Evolutionary conservation across 306 rosid genomes (phyloP).

Genomic region (Fragaria vesca): DNA sequence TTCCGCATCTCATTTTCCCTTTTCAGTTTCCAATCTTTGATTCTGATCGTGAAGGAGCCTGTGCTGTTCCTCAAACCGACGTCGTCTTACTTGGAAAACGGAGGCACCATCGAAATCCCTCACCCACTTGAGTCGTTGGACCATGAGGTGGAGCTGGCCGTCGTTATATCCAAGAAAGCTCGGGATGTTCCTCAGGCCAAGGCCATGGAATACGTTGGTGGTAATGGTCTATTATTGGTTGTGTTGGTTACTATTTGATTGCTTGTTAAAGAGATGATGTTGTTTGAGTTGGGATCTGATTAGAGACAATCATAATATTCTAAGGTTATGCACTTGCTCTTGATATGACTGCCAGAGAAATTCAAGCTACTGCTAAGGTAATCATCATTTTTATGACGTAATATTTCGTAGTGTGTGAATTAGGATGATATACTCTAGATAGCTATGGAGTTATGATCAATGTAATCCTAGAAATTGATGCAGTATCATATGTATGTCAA

Average conservation of each 20-base stretch:
- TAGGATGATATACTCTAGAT: background rate
- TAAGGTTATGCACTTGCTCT: constrained; percentile 93
- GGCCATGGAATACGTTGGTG: constrained; percentile 90
- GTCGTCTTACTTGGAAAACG: constrained; percentile 79
- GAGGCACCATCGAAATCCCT: constrained; percentile 91
- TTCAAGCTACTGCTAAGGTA: constrained; percentile 88
- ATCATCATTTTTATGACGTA: background rate
- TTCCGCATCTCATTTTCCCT: background rate
- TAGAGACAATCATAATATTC: constrained; percentile 17
- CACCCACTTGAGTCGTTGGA: constrained; percentile 72
- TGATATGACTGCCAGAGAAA: constrained; percentile 95
- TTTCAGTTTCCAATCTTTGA: background rate
- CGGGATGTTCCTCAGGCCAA: constrained; percentile 77
- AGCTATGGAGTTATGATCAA: background rate
- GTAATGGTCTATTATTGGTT: constrained; percentile 22
- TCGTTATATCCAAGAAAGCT: constrained; percentile 70
- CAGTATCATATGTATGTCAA: background rate
- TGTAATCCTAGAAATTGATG: background rate
- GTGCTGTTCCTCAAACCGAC: constrained; percentile 89
- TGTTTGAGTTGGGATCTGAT: constrained; percentile 1
- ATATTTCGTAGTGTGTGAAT: background rate
- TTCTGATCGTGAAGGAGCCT: constrained; percentile 55
- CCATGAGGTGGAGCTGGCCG: constrained; percentile 97
- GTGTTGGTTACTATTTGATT: background rate
- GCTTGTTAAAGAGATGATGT: background rate